Evolutionary conservation across 257 asterid genomes (phyloP).

Genomic region (Scutellaria galericulata): DNA sequence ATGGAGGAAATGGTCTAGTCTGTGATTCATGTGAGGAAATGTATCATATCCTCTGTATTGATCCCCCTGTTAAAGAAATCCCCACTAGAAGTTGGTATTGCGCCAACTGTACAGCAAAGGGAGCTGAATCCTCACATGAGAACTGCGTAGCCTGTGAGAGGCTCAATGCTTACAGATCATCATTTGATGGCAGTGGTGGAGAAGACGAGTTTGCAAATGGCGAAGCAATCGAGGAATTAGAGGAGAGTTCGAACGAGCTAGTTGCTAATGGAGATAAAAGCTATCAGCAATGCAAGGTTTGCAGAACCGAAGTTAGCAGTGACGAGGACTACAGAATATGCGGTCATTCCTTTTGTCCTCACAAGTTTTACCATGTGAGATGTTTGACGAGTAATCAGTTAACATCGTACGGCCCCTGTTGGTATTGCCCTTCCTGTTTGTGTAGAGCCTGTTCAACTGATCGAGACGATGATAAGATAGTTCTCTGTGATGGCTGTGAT

Average conservation of each 20-base stretch:
- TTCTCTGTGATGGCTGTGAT: constrained; percentile 91
- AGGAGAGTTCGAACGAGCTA: constrained; percentile 62
- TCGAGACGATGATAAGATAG: constrained; percentile 78
- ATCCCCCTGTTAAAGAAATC: constrained; percentile 73
- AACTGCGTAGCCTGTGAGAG: constrained; percentile 83
- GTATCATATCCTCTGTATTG: constrained; percentile 78
- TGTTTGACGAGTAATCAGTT: constrained; percentile 76
- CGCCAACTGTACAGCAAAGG: constrained; percentile 65
- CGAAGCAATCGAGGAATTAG: constrained; percentile 50
- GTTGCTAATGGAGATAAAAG: constrained; percentile 40
- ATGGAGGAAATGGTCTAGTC: constrained; percentile 69
- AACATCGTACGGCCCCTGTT: constrained; percentile 55
- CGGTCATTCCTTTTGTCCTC: constrained; percentile 77
- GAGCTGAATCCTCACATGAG: constrained; percentile 67
- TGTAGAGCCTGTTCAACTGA: constrained; percentile 77
- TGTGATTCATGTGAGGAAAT: constrained; percentile 94
- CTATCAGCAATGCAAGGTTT: constrained; percentile 58
- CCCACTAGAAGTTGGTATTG: constrained; percentile 86
- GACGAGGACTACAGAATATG: constrained; percentile 58
- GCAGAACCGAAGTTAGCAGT: constrained; percentile 52
- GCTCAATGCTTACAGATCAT: constrained; percentile 44
- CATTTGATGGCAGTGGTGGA: constrained; percentile 36
- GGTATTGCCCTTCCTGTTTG: constrained; percentile 96
- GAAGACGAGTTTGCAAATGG: constrained; percentile 44
- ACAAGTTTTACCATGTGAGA: constrained; percentile 75